These are phyloP conservation scores for Plasmodium knowlesi DNA, from an alignment of 169 alveolate genomes.

Conservation along the genomic window DNA sequence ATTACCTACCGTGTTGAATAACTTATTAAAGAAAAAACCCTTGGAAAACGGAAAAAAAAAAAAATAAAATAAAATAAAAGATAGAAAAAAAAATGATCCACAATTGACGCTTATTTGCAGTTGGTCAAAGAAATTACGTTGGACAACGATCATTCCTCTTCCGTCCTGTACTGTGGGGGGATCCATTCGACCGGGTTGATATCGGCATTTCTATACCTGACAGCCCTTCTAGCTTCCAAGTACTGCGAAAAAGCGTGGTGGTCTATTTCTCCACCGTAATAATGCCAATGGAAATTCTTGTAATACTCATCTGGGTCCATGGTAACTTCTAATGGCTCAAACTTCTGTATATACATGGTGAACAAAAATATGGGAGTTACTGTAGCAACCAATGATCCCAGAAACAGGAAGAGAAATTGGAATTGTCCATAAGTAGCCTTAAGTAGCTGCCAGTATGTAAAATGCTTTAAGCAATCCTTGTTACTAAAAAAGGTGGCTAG, in stretches of 20 bases:
- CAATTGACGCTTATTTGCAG: not conserved
- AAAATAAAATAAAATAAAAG: not conserved
- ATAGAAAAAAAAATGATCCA: not conserved
- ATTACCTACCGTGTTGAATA: not conserved
- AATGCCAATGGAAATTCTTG: constrained; percentile 87
- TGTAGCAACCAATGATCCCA: constrained; percentile 65
- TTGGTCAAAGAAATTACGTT: not conserved
- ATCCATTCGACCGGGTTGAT: constrained; percentile 89
- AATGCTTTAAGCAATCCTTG: constrained; percentile 77
- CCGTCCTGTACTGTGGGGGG: constrained; percentile 87
- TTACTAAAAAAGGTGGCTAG: constrained; percentile 79
- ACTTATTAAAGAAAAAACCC: not conserved
- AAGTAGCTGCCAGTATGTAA: constrained; percentile 36
- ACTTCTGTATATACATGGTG: constrained; percentile 78
- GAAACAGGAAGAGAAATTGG: constrained; percentile 76
- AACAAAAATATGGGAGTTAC: constrained; percentile 72
- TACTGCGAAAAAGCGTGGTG: constrained; percentile 90
- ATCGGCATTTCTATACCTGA: constrained; percentile 87
- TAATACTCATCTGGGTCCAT: constrained; percentile 84
- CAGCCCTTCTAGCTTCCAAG: constrained; percentile 89
- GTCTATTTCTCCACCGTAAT: constrained; percentile 86
- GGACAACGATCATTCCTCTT: constrained; percentile 34
- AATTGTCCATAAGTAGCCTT: constrained; percentile 78
- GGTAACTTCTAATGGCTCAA: constrained; percentile 84
- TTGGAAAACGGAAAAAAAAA: not conserved